Conservation (phyloP, 179 eudicot genomes). For the Carnegiea gigantea region DNA sequence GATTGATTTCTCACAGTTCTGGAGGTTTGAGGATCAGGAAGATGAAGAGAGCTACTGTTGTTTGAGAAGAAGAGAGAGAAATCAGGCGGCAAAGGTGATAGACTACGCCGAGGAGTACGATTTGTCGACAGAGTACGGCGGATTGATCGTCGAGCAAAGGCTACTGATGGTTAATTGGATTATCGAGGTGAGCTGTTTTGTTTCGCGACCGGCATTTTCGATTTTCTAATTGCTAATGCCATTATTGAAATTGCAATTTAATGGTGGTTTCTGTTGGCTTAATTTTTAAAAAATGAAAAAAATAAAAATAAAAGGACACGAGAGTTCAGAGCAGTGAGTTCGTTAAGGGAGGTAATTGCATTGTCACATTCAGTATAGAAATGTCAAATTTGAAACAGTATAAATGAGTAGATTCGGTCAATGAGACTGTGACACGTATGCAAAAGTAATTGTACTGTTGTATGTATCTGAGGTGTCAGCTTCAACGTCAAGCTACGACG, state of each 20-base stretch:
- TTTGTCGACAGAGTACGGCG: constrained; percentile 53
- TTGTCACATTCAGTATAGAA: background rate
- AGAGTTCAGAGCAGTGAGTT: background rate
- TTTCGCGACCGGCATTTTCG: background rate
- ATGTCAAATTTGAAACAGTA: background rate
- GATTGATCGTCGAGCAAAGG: constrained; percentile 74
- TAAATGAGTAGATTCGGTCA: background rate
- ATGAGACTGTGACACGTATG: constrained; percentile 12
- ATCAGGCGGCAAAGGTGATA: constrained; percentile 43
- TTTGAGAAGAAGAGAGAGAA: constrained; percentile 78
- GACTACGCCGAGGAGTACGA: constrained; percentile 72
- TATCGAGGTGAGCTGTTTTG: constrained; percentile 55
- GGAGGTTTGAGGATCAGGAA: constrained; percentile 63
- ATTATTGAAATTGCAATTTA: background rate
- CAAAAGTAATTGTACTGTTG: background rate
- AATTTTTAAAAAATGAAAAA: background rate
- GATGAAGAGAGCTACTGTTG: constrained; percentile 69
- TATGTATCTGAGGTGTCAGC: constrained; percentile 9
- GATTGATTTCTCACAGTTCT: constrained; percentile 25
- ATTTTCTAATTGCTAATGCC: background rate
- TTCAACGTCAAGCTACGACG: background rate
- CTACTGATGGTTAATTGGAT: constrained; percentile 94
- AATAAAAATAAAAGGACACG: background rate
- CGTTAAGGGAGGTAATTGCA: background rate
- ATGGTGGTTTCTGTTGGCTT: background rate